Percentiles rank a stretch among this genome's conserved stretches.
Conservation (phyloP, 495 filamentous ascomycete species). For the Aspergillus cavernicola region DNA sequence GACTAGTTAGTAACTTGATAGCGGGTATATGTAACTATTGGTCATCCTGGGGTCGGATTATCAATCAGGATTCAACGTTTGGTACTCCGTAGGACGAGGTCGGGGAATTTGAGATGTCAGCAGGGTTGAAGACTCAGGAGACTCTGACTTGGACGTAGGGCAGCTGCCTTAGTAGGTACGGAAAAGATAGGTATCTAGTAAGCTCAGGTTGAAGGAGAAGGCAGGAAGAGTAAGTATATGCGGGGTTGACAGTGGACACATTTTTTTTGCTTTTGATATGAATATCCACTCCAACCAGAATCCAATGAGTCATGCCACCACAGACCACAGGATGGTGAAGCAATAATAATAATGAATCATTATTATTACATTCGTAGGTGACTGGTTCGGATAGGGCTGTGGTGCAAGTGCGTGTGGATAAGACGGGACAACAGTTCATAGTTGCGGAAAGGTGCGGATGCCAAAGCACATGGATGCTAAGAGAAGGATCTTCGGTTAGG, state of each 20-base stretch:
- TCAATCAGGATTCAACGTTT: neutral
- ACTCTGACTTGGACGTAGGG: no score
- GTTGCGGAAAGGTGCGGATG: constrained; percentile 4
- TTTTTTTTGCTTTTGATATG: no score
- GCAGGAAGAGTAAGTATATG: no score
- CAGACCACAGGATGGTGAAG: neutral
- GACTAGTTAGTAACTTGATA: neutral
- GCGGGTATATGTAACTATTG: neutral
- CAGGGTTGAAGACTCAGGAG: no score
- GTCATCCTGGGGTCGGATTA: neutral
- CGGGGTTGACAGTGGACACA: no score
- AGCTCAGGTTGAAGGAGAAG: no score
- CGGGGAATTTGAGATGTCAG: no score
- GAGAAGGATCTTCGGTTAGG: constrained; percentile 25
- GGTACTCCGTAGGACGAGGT: no score
- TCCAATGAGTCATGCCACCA: constrained; percentile 5
- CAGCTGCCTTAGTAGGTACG: no score
- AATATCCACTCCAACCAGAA: no score
- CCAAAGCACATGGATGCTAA: neutral
- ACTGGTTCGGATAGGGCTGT: neutral
- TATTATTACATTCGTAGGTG: neutral
- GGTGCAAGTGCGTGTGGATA: constrained; percentile 2
- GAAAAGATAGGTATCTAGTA: no score
- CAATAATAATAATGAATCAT: constrained; percentile 1
- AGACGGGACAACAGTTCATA: neutral